Conservation (phyloP, 345 rosid genomes). For the Syzygium oleosum region DNA sequence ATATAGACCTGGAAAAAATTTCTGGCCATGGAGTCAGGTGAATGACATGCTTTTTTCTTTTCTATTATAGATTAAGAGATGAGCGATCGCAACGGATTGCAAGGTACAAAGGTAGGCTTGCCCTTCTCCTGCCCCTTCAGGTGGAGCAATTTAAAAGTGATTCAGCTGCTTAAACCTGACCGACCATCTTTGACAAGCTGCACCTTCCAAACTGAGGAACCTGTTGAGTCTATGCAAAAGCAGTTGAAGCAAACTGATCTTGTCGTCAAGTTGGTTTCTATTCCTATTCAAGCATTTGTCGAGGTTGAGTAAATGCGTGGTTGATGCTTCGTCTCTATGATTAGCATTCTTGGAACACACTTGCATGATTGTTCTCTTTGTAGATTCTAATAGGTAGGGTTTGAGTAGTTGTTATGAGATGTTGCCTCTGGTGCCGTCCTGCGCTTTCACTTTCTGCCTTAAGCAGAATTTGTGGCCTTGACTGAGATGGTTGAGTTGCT, state of each 20-base stretch:
- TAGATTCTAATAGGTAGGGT: background rate
- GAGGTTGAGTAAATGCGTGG: background rate
- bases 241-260: background rate
- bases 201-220: background rate
- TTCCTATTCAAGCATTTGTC: background rate
- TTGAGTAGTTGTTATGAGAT: background rate
- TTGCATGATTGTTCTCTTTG: background rate
- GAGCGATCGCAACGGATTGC: conserved; percentile 63
- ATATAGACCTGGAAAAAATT: background rate
- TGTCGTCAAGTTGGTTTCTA: background rate
- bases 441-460: background rate
- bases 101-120: conserved; percentile 73
- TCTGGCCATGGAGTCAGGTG: background rate
- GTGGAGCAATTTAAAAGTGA: conserved; percentile 47
- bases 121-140: conserved; percentile 70
- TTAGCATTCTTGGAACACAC: background rate
- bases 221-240: background rate
- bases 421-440: background rate
- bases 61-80: conserved; percentile 45
- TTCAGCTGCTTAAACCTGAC: conserved; percentile 28
- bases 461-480: background rate
- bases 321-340: background rate
- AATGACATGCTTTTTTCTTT: background rate
- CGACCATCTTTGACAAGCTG: conserved; percentile 3
- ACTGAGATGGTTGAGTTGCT: background rate